Evolutionary conservation across 257 asterid genomes (phyloP).

Genomic region (Solanum chmielewskii): DNA sequence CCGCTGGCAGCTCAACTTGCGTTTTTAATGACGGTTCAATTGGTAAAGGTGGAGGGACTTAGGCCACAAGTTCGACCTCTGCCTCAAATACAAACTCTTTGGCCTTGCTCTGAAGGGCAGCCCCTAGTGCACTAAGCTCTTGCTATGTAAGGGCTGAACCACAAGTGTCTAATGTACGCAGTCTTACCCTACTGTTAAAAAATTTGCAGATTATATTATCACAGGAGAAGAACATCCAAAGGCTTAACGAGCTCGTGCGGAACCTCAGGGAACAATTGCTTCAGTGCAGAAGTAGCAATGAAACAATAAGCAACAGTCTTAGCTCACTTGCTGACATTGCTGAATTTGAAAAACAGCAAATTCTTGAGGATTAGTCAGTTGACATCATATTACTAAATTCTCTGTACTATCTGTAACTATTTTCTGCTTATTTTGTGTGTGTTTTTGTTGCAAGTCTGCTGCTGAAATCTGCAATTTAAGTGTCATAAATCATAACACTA

Average conservation of each 20-base stretch:
- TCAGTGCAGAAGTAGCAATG: constrained; percentile 47
- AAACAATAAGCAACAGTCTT: constrained; percentile 26
- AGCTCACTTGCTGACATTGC: constrained; percentile 33
- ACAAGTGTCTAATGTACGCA: not conserved
- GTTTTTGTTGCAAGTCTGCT: not conserved
- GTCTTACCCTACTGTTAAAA: not conserved
- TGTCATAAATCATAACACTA: not conserved
- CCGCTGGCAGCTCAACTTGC: not conserved
- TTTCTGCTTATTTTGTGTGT: not conserved
- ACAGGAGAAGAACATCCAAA: constrained; percentile 82
- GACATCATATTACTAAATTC: not conserved
- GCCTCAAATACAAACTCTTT: not conserved
- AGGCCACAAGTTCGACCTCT: not conserved
- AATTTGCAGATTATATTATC: constrained; percentile 56
- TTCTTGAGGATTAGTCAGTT: constrained; percentile 45
- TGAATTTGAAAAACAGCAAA: constrained; percentile 48
- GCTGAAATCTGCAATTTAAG: not conserved
- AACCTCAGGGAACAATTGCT: constrained; percentile 63
- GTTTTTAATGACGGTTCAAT: not conserved
- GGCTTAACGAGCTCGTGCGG: constrained; percentile 55
- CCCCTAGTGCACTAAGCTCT: not conserved
- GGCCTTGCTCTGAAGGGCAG: not conserved
- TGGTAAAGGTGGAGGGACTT: not conserved
- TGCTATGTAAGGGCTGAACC: not conserved
- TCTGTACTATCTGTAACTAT: not conserved